These are phyloP conservation scores for Exsudoporus floridanus DNA, from an alignment of 1,284 basidiomycete genomes.

Conservation along the genomic window DNA sequence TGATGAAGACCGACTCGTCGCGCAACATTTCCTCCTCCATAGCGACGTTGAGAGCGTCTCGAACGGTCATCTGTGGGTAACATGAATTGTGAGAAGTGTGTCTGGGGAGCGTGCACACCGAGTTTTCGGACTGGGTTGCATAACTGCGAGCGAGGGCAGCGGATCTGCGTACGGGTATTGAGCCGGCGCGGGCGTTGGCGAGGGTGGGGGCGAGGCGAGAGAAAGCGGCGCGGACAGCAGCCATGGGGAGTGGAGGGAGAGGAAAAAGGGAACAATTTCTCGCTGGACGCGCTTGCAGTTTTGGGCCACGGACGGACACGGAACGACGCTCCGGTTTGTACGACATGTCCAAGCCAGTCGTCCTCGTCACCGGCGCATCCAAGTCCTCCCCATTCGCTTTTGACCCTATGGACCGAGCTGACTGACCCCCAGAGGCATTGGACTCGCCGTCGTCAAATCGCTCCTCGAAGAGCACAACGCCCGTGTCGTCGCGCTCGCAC, in stretches of 20 bases:
- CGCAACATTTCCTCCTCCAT: slow-evolving; percentile 99
- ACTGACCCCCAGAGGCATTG: slow-evolving; percentile 65
- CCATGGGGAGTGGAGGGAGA: slow-evolving; percentile 46
- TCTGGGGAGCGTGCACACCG: slow-evolving; percentile 41
- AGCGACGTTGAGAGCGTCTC: slow-evolving; percentile 95
- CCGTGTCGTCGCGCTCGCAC: slow-evolving; percentile 75
- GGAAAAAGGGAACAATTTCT: slow-evolving; percentile 23
- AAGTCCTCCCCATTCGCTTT: slow-evolving; percentile 43
- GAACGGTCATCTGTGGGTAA: slow-evolving; percentile 83
- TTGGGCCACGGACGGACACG: slow-evolving; percentile 33
- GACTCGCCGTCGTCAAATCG: slow-evolving; percentile 66
- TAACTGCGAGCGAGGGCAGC: slow-evolving; percentile 54
- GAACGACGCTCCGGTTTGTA: slow-evolving; percentile 11
- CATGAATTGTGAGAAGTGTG: slow-evolving; percentile 6
- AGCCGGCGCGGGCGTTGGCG: slow-evolving; percentile 41
- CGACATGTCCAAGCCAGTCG: slow-evolving; percentile 44
- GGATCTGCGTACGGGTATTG: slow-evolving; percentile 43
- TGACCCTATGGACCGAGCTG: slow-evolving; percentile 6
- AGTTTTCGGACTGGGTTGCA: slow-evolving; percentile 61
- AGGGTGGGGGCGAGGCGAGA: slow-evolving; percentile 64
- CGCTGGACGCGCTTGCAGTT: slow-evolving; percentile 21
- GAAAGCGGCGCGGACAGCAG: slow-evolving; percentile 61
- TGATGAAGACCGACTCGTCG: slow-evolving; percentile 92
- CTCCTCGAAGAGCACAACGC: slow-evolving; percentile 62
- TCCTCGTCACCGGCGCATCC: slow-evolving; percentile 77